Conservation (phyloP, 2,329 filamentous ascomycete genomes). For the Leptographium galeiforme region DNA sequence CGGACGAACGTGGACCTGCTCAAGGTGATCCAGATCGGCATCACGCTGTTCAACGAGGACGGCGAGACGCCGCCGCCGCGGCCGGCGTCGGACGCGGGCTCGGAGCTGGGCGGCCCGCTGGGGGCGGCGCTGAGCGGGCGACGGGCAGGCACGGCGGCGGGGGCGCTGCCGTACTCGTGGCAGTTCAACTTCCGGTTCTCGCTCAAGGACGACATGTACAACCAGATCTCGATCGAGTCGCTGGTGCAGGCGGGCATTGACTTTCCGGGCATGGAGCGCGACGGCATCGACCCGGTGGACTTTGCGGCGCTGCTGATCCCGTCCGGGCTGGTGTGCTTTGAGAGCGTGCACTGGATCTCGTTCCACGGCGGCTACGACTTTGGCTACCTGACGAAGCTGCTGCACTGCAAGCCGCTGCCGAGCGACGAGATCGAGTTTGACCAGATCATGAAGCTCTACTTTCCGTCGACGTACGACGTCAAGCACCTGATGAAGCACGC, state of each 20-base stretch:
- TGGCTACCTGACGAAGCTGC: slow-evolving; percentile 88
- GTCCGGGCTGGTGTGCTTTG: slow-evolving; percentile 77
- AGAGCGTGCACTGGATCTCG: slow-evolving; percentile 88
- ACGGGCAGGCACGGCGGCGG: slow-evolving; percentile 21
- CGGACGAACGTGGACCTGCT: slow-evolving; percentile 95
- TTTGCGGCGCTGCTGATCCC: slow-evolving; percentile 86
- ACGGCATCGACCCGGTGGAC: slow-evolving; percentile 79
- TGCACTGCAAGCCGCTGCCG: slow-evolving; percentile 70
- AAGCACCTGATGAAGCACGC: slow-evolving; percentile 95
- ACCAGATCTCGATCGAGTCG: slow-evolving; percentile 85
- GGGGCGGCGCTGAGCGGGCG: slow-evolving; percentile 18
- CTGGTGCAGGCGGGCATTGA: slow-evolving; percentile 87
- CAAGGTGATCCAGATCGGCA: slow-evolving; percentile 92
- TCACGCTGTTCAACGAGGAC: slow-evolving; percentile 83
- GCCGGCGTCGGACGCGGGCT: slow-evolving; percentile 30
- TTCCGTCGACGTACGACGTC: slow-evolving; percentile 87
- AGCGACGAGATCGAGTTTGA: slow-evolving; percentile 86
- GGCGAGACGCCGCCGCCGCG: slow-evolving; percentile 73
- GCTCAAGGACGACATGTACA: slow-evolving; percentile 92
- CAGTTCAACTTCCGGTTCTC: slow-evolving; percentile 99
- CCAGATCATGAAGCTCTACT: slow-evolving; percentile 78
- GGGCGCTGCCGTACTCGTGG: slow-evolving; percentile 71
- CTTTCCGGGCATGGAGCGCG: slow-evolving; percentile 68
- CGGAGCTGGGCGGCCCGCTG: slow-evolving; percentile 24
- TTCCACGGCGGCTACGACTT: slow-evolving; percentile 99